Evolutionary conservation across 331 rosid genomes (phyloP).

Genomic region (Erythrophleum ivorense): DNA sequence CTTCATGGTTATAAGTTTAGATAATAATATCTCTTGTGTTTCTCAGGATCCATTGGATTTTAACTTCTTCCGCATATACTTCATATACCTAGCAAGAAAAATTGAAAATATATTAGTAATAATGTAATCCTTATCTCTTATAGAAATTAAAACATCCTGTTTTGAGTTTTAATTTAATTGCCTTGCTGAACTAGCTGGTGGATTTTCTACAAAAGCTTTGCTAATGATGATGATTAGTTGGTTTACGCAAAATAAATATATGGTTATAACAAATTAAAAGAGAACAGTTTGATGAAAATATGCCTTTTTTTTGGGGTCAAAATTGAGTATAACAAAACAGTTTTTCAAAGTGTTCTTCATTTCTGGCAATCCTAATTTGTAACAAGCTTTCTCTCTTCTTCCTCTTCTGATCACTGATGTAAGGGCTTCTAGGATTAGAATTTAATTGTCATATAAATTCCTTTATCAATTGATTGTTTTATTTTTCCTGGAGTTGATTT

Average conservation of each 20-base stretch:
- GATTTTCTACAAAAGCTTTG: constrained; percentile 9
- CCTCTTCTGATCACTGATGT: neutral
- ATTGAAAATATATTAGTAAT: neutral
- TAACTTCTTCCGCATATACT: neutral
- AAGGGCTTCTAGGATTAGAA: constrained; percentile 8
- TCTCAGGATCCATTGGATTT: neutral
- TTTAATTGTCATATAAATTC: neutral
- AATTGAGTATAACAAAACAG: neutral
- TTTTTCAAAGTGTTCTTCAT: neutral
- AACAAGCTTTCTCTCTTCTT: neutral
- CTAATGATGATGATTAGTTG: constrained; percentile 1
- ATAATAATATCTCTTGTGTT: neutral
- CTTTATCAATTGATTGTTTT: constrained; percentile 1
- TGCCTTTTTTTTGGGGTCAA: neutral
- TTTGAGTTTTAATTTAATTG: neutral
- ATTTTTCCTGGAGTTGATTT: neutral
- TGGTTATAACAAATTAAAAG: constrained; percentile 1
- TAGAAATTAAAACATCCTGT: no score
- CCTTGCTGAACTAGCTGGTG: constrained; percentile 11
- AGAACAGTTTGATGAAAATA: constrained; percentile 18
- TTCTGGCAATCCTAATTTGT: constrained; percentile 3
- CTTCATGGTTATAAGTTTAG: neutral
- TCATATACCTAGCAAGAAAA: neutral
- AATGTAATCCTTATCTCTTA: neutral
- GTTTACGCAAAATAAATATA: neutral